A percentile compares a stretch with the other conserved stretches of the same genome.
phyloP scores from a whole-genome alignment of 441 rosid species.

The Gossypium lobatum region DNA sequence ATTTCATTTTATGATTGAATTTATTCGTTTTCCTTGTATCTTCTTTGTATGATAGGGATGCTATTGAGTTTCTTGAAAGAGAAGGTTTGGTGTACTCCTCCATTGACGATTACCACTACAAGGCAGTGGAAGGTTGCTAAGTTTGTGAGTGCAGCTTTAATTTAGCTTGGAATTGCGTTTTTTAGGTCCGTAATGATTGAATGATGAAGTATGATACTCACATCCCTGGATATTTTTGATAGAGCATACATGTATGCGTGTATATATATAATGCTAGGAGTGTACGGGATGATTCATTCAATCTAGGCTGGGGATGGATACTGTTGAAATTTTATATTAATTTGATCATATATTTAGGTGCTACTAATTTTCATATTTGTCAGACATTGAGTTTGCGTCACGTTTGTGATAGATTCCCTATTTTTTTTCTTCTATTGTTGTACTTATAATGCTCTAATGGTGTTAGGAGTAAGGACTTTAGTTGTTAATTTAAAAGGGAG shows the following conservation, averaged over 20 bases:
- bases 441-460: neutral
- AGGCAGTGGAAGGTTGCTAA: constrained; percentile 51
- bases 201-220: neutral
- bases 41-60: constrained; percentile 38
- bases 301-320: neutral
- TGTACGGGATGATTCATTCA: neutral
- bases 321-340: neutral
- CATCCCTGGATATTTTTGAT: neutral
- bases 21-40: neutral
- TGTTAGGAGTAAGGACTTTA: neutral
- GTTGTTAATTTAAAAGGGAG: neutral
- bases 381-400: neutral
- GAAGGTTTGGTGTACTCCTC: constrained; percentile 91
- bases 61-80: constrained; percentile 65
- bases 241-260: neutral
- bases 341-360: neutral
- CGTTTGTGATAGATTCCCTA: neutral
- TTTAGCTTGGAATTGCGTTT: neutral
- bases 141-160: neutral
- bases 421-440: neutral
- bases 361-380: neutral
- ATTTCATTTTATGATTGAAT: neutral
- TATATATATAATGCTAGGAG: neutral
- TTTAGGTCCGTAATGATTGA: neutral
- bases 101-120: constrained; percentile 82